phyloP scores from a whole-genome alignment of 2,329 filamentous ascomycete species.

The Hymenoscyphus fructigenus region DNA sequence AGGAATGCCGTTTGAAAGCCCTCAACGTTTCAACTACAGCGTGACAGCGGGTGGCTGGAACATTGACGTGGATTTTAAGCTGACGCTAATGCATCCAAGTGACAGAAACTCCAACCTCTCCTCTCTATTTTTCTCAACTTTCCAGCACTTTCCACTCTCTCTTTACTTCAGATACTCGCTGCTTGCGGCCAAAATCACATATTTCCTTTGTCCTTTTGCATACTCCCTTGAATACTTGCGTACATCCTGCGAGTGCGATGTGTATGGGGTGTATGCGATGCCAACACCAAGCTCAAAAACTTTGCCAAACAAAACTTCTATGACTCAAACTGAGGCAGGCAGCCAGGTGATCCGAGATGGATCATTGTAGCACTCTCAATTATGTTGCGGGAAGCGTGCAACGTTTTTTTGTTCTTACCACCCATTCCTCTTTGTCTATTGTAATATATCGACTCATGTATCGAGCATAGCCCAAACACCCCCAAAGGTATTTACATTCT shows the following conservation, averaged over 20 bases:
- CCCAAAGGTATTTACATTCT: constrained; percentile 7
- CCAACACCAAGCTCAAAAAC: background rate
- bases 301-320: background rate
- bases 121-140: background rate
- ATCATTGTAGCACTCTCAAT: constrained; percentile 10
- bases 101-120: background rate
- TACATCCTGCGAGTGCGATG: background rate
- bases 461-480: constrained; percentile 9
- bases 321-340: background rate
- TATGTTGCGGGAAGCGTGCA: constrained; percentile 10
- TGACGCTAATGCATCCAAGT: background rate
- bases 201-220: constrained; percentile 3
- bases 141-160: background rate
- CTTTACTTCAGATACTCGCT: background rate
- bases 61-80: background rate
- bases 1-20: constrained; percentile 15
- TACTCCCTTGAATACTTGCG: background rate
- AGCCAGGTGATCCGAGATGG: constrained; percentile 6
- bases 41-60: constrained; percentile 12
- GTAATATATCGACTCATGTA: background rate
- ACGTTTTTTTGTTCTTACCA: background rate
- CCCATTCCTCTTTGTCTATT: constrained; percentile 14
- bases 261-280: background rate
- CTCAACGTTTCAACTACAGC: constrained; percentile 7
- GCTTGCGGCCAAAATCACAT: constrained; percentile 7